phyloP scores from a whole-genome alignment of 148 eudicot genomes.

The Bassia scoparia region DNA sequence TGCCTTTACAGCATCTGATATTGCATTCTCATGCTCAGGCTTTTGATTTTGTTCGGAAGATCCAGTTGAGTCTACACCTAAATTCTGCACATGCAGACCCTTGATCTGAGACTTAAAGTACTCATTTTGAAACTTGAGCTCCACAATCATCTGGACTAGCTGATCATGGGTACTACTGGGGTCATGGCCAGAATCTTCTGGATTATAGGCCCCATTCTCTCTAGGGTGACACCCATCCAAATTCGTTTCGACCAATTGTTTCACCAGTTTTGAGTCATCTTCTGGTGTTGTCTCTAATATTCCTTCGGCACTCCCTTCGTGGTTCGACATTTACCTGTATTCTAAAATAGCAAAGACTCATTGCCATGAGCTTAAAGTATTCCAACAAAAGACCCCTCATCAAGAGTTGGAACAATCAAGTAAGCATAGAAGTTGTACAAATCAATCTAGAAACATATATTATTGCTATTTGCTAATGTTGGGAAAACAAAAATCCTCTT shows the following conservation, averaged over 20 bases:
- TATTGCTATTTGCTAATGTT: too few species aligned
- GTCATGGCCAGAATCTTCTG: slow-evolving; percentile 20
- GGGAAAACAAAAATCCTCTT: too few species aligned
- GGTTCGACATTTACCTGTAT: slow-evolving; percentile 27
- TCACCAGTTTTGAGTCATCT: slow-evolving; percentile 28
- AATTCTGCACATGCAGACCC: slow-evolving; percentile 35
- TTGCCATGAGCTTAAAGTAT: not conserved
- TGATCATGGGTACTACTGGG: slow-evolving; percentile 43
- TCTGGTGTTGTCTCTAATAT: slow-evolving; percentile 29
- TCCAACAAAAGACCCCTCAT: not conserved
- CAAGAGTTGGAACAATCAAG: not conserved
- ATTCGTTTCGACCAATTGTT: slow-evolving; percentile 28
- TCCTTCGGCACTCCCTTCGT: slow-evolving; percentile 30
- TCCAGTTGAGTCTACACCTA: slow-evolving; percentile 18
- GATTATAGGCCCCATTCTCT: slow-evolving; percentile 43
- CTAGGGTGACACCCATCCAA: slow-evolving; percentile 30
- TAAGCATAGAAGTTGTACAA: not conserved
- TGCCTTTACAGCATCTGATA: slow-evolving; percentile 34
- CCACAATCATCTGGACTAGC: slow-evolving; percentile 58
- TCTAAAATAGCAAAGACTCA: slow-evolving; percentile 6
- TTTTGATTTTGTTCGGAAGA: slow-evolving; percentile 28
- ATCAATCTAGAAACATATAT: too few species aligned
- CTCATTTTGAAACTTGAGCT: slow-evolving; percentile 73
- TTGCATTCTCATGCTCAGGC: slow-evolving; percentile 30
- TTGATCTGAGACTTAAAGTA: slow-evolving; percentile 75